Evolutionary conservation across 2,329 filamentous ascomycete genomes (phyloP).

Genomic region (Balansia obtecta): DNA sequence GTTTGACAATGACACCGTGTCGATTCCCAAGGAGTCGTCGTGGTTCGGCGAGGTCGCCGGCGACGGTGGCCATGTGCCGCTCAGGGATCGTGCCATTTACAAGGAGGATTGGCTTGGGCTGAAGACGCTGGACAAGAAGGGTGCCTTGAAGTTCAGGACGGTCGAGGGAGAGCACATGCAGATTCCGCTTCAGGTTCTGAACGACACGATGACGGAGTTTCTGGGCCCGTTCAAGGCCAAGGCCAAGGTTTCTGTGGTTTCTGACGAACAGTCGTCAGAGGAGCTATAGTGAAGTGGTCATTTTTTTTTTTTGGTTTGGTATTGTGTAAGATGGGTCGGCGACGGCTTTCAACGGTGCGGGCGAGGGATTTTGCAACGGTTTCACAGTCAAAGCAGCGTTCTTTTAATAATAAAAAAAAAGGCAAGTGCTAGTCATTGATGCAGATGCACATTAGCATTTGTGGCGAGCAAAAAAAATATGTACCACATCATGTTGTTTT

Average conservation of each 20-base stretch:
- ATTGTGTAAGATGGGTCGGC: too few relatives aligned
- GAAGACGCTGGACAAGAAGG: conserved; percentile 64
- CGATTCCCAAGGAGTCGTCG: conserved; percentile 77
- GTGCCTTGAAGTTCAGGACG: conserved; percentile 62
- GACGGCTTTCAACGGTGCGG: neutral
- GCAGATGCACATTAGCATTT: neutral
- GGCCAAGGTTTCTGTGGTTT: conserved; percentile 20
- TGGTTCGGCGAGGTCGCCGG: conserved; percentile 85
- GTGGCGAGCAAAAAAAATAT: conserved; percentile 2
- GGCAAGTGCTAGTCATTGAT: neutral
- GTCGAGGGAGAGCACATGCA: conserved; percentile 76
- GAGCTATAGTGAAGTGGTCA: conserved; percentile 22
- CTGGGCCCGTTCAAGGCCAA: conserved; percentile 42
- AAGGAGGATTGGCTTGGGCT: conserved; percentile 90
- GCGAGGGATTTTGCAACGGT: too few relatives aligned
- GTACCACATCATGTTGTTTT: conserved; percentile 6
- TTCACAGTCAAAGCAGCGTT: neutral
- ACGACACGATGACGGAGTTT: conserved; percentile 51
- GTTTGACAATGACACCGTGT: conserved; percentile 76
- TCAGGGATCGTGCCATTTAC: conserved; percentile 64
- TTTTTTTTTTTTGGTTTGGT: too few relatives aligned
- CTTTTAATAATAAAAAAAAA: neutral
- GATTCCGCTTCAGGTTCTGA: conserved; percentile 53
- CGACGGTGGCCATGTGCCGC: conserved; percentile 45
- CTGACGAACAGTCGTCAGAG: conserved; percentile 14